Conservation (phyloP, 768 basidiomycete genomes). For the Mycena polygramma region DNA sequence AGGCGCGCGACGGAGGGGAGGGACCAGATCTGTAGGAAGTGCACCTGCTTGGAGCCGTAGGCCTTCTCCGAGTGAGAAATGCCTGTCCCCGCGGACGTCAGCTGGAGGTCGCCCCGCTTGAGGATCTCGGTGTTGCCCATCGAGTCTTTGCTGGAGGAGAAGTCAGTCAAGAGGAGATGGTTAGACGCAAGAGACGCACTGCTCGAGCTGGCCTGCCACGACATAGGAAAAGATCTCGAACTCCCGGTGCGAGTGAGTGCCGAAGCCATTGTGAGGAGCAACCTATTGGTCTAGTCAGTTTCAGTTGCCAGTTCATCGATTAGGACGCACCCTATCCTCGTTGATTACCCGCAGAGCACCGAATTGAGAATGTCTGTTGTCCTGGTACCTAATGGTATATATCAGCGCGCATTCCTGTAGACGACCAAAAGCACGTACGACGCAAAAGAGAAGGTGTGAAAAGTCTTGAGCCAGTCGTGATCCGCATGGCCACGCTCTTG, state of each 20-base stretch:
- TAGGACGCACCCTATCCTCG: slow-evolving; percentile 76
- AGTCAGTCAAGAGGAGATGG: slow-evolving; percentile 3
- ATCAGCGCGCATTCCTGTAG: slow-evolving; percentile 28
- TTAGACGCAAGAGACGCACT: slow-evolving; percentile 60
- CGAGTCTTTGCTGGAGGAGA: slow-evolving; percentile 77
- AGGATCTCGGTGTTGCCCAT: slow-evolving; percentile 93
- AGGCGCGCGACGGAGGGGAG: slow-evolving; percentile 60
- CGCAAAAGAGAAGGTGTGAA: slow-evolving; percentile 87
- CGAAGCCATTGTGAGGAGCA: slow-evolving; percentile 81
- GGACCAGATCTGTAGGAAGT: slow-evolving; percentile 69
- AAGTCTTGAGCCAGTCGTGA: slow-evolving; percentile 90
- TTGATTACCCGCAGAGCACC: slow-evolving; percentile 91
- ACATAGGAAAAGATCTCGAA: slow-evolving; percentile 96
- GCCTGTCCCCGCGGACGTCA: slow-evolving; percentile 93
- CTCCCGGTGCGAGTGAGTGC: slow-evolving; percentile 84
- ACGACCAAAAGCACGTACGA: slow-evolving; percentile 55
- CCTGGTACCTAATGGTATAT: slow-evolving; percentile 23
- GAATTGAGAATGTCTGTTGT: slow-evolving; percentile 50
- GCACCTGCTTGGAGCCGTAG: slow-evolving; percentile 57
- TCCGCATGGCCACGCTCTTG: slow-evolving; percentile 79
- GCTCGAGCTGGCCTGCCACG: slow-evolving; percentile 82
- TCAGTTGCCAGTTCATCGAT: not conserved
- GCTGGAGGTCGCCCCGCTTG: slow-evolving; percentile 89
- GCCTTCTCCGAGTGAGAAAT: slow-evolving; percentile 82
- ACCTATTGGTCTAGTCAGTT: slow-evolving; percentile 42